phyloP scores from a whole-genome alignment of 805 yeast genomes.

The Spathaspora arborariae region DNA sequence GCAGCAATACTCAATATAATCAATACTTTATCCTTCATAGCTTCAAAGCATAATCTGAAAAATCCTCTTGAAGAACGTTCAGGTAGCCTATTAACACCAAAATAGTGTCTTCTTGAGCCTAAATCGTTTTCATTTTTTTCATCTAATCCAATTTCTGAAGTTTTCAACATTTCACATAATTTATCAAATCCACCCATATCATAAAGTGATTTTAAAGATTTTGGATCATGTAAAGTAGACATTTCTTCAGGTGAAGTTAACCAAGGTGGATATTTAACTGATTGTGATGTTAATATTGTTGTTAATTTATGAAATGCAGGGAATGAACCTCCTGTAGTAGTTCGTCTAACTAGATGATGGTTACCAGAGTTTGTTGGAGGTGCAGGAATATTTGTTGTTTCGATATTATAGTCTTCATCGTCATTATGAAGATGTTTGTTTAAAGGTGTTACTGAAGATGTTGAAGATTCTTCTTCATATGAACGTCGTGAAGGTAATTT shows the following conservation, averaged over 20 bases:
- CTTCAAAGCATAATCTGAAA: constrained; percentile 66
- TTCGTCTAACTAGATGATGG: not conserved
- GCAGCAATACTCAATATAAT: constrained; percentile 85
- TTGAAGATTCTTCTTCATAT: constrained; percentile 1
- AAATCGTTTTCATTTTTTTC: constrained; percentile 26
- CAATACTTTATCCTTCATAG: constrained; percentile 87
- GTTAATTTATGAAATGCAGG: not conserved
- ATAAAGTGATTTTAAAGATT: constrained; percentile 43
- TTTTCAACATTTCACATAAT: constrained; percentile 27
- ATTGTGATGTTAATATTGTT: not conserved
- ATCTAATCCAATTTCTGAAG: constrained; percentile 44
- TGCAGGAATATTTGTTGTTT: not conserved
- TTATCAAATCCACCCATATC: constrained; percentile 44
- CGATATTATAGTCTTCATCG: constrained; percentile 3
- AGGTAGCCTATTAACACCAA: constrained; percentile 73
- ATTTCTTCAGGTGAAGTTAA: constrained; percentile 26
- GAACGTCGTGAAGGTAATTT: constrained; percentile 1
- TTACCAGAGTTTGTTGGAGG: not conserved
- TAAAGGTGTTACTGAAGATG: constrained; percentile 6
- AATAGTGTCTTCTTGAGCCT: constrained; percentile 41
- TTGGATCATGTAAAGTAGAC: constrained; percentile 57
- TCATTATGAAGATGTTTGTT: constrained; percentile 1
- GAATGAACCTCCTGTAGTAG: not conserved
- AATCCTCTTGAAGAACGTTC: constrained; percentile 67
- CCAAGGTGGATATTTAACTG: not conserved